A percentile compares a stretch with the other conserved stretches of the same genome.
phyloP scores from a whole-genome alignment of 2,329 filamentous ascomycete genomes.

The Talaromyces funiculosus region DNA sequence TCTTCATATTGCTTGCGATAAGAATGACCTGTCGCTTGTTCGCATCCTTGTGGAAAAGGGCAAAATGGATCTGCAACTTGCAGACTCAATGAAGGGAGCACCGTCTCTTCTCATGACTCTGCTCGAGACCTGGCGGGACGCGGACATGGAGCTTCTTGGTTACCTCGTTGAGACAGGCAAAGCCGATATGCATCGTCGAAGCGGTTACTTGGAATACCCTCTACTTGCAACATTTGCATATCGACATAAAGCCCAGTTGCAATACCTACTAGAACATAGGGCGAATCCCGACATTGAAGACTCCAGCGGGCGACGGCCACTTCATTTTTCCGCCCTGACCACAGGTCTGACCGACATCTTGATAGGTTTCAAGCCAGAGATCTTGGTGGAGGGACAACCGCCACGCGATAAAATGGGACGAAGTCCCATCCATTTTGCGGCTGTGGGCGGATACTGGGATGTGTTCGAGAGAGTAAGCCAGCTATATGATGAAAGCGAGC shows the following conservation, averaged over 20 bases:
- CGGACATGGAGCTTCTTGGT: background rate
- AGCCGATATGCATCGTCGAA: background rate
- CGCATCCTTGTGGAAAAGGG: background rate
- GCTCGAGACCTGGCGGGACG: background rate
- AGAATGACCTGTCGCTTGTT: background rate
- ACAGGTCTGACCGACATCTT: background rate
- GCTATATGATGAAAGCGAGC: background rate
- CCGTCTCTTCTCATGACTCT: background rate
- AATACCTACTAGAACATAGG: background rate
- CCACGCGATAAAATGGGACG: background rate
- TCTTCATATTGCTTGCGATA: background rate
- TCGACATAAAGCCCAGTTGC: background rate
- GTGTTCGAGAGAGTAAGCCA: background rate
- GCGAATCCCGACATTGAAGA: background rate
- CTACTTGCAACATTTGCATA: background rate
- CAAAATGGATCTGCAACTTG: background rate
- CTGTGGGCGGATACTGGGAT: background rate
- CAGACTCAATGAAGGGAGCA: background rate
- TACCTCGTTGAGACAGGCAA: background rate
- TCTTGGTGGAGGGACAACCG: background rate
- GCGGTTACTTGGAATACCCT: background rate
- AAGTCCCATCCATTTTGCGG: background rate
- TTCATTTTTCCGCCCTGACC: background rate
- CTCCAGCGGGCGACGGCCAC: background rate
- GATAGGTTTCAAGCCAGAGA: background rate